phyloP scores from a whole-genome alignment of 2,329 filamentous ascomycete genomes.

The Colletotrichum simmondsii region DNA sequence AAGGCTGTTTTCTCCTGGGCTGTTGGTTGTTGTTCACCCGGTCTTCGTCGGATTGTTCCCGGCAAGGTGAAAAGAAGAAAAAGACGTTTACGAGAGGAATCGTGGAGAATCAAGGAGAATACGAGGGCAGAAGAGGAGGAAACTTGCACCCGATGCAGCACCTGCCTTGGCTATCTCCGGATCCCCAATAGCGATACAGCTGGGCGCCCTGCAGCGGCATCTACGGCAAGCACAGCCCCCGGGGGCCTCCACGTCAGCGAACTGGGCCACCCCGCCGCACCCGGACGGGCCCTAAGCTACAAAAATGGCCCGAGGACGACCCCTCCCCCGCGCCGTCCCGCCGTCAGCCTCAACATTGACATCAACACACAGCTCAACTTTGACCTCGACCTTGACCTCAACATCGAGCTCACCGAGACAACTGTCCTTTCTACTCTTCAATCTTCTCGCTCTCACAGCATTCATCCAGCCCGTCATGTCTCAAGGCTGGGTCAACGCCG shows the following conservation, averaged over 20 bases:
- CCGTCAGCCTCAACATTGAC: neutral
- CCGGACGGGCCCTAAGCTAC: neutral
- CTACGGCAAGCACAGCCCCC: constrained; percentile 24
- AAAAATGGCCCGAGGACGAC: neutral
- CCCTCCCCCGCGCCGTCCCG: constrained; percentile 13
- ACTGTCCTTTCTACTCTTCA: neutral
- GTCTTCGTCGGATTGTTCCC: neutral
- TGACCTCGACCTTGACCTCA: neutral
- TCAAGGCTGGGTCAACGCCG: constrained; percentile 45
- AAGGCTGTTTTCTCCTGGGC: neutral
- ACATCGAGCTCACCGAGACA: neutral
- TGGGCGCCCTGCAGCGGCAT: constrained; percentile 24
- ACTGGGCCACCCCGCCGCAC: constrained; percentile 4
- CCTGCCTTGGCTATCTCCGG: constrained; percentile 1
- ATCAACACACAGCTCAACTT: neutral
- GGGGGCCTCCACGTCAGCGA: constrained; percentile 18
- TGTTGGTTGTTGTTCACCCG: too few relatives aligned
- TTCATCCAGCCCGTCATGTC: constrained; percentile 27
- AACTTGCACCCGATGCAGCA: constrained; percentile 17
- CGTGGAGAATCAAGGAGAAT: neutral
- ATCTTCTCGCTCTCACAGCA: neutral
- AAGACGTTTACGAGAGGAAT: neutral
- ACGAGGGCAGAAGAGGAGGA: neutral
- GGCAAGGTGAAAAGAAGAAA: neutral
- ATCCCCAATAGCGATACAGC: constrained; percentile 19